Percentiles rank a stretch among this genome's conserved stretches.
Evolutionary conservation across 2,329 filamentous ascomycete species (phyloP).

Genomic region (Xylaria arbuscula): DNA sequence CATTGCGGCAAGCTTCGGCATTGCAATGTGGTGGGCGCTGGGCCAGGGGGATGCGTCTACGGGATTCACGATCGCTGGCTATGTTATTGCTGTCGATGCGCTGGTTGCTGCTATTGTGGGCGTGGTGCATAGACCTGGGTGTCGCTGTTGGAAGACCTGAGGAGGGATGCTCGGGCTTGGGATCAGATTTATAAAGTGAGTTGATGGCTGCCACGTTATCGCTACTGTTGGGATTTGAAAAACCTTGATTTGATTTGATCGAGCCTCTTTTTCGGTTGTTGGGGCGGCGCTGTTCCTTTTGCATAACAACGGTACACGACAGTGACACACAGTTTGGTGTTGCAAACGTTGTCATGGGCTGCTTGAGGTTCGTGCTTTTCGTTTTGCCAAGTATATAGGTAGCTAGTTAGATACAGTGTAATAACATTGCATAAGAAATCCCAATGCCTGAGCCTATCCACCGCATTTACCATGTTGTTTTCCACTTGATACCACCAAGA

Average conservation of each 20-base stretch:
- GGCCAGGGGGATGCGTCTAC: constrained; percentile 19
- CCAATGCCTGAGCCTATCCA: not conserved
- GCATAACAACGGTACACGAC: not conserved
- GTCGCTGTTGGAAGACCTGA: constrained; percentile 29
- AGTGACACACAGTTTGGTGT: not conserved
- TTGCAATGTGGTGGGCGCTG: constrained; percentile 30
- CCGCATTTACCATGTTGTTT: not conserved
- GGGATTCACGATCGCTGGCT: constrained; percentile 30
- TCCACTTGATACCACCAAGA: not conserved
- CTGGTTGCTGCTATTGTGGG: constrained; percentile 21
- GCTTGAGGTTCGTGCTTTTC: not conserved
- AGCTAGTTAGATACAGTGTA: not conserved
- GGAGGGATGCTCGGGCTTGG: not conserved
- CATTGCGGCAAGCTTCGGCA: constrained; percentile 23
- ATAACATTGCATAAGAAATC: not conserved
- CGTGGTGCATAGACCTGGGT: constrained; percentile 23
- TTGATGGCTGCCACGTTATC: too few species aligned
- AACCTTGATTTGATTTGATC: not conserved
- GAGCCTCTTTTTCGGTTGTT: not conserved
- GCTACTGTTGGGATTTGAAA: too few species aligned
- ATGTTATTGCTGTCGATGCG: constrained; percentile 31
- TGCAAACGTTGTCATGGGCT: not conserved
- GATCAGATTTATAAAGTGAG: not conserved
- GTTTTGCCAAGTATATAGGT: not conserved
- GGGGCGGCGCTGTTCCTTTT: not conserved